Evolutionary conservation across 2,329 filamentous ascomycete species (phyloP).

Genomic region (Penicillium sp.): DNA sequence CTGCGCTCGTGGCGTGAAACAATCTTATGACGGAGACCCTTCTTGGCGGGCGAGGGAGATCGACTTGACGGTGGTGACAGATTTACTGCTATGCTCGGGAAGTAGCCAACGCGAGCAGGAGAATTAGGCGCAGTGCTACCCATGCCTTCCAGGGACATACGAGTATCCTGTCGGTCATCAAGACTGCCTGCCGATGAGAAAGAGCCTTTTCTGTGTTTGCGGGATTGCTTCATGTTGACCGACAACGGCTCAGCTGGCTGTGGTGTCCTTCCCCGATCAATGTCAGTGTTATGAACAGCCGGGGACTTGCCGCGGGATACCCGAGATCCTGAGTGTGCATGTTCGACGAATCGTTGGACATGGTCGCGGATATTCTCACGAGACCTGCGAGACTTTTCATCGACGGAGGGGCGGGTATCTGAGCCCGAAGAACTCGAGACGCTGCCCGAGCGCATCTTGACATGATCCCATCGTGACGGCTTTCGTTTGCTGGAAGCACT

Average conservation of each 20-base stretch:
- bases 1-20: conserved; percentile 39
- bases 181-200: conserved; percentile 54
- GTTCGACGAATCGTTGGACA: conserved; percentile 7
- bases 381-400: conserved; percentile 11
- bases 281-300: not conserved
- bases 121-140: conserved; percentile 46
- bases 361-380: conserved; percentile 4
- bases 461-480: conserved; percentile 53
- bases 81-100: conserved; percentile 61
- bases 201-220: conserved; percentile 51
- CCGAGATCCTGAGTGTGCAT: conserved; percentile 5
- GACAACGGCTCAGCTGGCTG: conserved; percentile 4
- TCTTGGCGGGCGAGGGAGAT: conserved; percentile 61
- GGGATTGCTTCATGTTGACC: conserved; percentile 5
- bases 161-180: conserved; percentile 30
- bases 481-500: conserved; percentile 49
- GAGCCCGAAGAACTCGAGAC: conserved; percentile 59
- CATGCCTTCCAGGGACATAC: conserved; percentile 43
- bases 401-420: conserved; percentile 13
- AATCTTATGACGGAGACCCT: conserved; percentile 47
- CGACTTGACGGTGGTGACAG: conserved; percentile 63
- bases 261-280: conserved; percentile 5
- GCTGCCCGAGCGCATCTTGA: conserved; percentile 52
- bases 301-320: conserved; percentile 12
- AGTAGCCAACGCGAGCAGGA: conserved; percentile 42